Base-by-base conservation (phyloP, 805 yeast species). In the Hanseniaspora valbyensis region DNA sequence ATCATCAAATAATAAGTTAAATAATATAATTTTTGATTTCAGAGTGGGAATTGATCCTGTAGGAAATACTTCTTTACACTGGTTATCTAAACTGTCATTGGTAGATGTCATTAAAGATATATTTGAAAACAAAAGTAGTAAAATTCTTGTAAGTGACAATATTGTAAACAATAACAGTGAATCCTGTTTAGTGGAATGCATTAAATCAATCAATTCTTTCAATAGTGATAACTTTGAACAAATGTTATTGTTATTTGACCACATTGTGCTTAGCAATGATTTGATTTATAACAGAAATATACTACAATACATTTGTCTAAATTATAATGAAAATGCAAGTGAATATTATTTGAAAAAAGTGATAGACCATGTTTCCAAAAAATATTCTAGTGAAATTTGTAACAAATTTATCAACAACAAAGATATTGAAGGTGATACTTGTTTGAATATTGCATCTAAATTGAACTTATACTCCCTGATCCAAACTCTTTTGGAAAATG, bases 61-160 rank as follows among this genome's bases (percentile, higher is more conserved):
- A 52, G 96, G 97, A 0, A 92, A 92, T 61, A 83, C 95, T 0
- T 87, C 95, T 0, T 71, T 92, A 52, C 99, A 92, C 65, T 85
- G 97, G 94, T 94, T 96, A 3, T 80, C 96, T 14, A 85, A 96
- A 0, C 73, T 92, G 63, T 97, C 95, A 0, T 78, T 86, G 52
- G 66, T 81, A 1, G 69, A 78, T 2, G 71, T 89, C 46, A 90
- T 87, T 2, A 76, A 70, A 40, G 80, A 80, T 36, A 71, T 86
- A 14, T 81, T 92, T 28, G 30, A 22, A 8, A 28, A 30, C n/a
- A 68, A 74, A 36, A 70, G 86, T 13, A 80, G 94, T 0, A 74
- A 76, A 54, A 73, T 90, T 36, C 72, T 78, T 8, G 16, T 24
- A 5, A 24, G 67, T 88, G 43, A 42, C 3, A 63, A 63, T 44